Evolutionary conservation across 179 eudicot genomes (phyloP), one percentile per base, ranked within the genome.

Genomic region (Camellia oleifera): DNA sequence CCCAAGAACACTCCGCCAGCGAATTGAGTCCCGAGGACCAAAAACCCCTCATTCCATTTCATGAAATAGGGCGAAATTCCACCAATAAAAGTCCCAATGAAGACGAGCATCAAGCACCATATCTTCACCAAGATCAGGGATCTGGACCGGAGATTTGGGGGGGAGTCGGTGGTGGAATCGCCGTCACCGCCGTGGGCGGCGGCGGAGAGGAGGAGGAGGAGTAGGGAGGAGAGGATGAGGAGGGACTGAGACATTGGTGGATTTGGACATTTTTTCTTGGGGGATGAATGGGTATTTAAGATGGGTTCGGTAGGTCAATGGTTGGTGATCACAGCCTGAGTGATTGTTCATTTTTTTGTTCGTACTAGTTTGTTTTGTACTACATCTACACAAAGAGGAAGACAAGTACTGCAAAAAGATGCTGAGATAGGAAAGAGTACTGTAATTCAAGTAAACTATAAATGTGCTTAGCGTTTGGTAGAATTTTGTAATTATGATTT

Each of bases 1-100:
- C 93, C 94, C 3, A 91, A 53, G 42, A 91, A 91, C 57, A 91
- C 94, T 17, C 94, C 93, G 1, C 94, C 94, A 1, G 94, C 89
- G 72, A 91, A 91, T 48, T 91, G 94, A 0, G 91, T 91, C 2
- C 94, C 94, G 4, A 91, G 44, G 3, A 90, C 89, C 77, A 91
- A 74, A 83, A 91, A 91, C 17, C 87, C 85, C 64, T 91, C 91
- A 80, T 91, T 87, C 94, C 90, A 88, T 50, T 82, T 84, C 44
- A 91, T 46, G 14, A 91, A 88, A 40, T 87, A 91, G 0, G 94
- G 94, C 17, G 94, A 91, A 2, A 91, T 18, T 1, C 94, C 94
- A 4, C 93, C 94, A 2, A 81, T 69, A 77, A 91, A 87, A 2
- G 93, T 91, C 4, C 85, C 91, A 11, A 84, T 0, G 68, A 91